Evolutionary conservation across 2,329 filamentous ascomycete genomes (phyloP), one percentile per base, ranked within the genome.

Genomic region (Nemania bipapillata): DNA sequence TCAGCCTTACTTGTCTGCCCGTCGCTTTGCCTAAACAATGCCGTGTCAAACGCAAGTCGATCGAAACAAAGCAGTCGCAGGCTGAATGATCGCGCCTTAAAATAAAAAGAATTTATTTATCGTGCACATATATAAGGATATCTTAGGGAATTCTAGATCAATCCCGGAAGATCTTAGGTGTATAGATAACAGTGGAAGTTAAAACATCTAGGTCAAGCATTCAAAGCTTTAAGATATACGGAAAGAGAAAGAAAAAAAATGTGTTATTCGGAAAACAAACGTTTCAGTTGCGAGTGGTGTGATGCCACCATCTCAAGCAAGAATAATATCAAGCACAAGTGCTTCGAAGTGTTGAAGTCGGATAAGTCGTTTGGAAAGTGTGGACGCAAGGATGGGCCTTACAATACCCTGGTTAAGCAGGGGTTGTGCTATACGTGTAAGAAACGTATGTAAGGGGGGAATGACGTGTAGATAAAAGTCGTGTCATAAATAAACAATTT

Each of bases 261-360:
- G 71, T 72, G 71, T 57, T 71, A 72, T 32, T 45, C 55, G 7
- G 69, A 73, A 15, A 67, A 49, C 37, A 53, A 54, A n/a, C 49
- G 30, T 6, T 63, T 28, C 22, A 11, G 60, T 20, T 73, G 71
- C 63, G 40, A 6, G 6, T 17, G 7, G 4, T 73, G 71, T 63
- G 50, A 17, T 6, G 32, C 22, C 6, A 26, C 24, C 3, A 52
- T 56, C 5, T 45, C 58, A 3, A 28, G n/a, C 30, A 65, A 57
- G 24, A 26, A 26, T 1, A 50, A 24, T 7, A 50, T 63, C 28
- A 58, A 45, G 20, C 71, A 73, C 17, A 70, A 69, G 49, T 73
- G 71, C 57, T 70, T 72, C 63, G 52, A 52, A 1, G 69, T 72
- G 15, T 11, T 70, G 15, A 68, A 66, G 40, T 24, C 35, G 12